Base-by-base conservation (phyloP, 768 basidiomycete species). In the Strobilomyces dryophilus region DNA sequence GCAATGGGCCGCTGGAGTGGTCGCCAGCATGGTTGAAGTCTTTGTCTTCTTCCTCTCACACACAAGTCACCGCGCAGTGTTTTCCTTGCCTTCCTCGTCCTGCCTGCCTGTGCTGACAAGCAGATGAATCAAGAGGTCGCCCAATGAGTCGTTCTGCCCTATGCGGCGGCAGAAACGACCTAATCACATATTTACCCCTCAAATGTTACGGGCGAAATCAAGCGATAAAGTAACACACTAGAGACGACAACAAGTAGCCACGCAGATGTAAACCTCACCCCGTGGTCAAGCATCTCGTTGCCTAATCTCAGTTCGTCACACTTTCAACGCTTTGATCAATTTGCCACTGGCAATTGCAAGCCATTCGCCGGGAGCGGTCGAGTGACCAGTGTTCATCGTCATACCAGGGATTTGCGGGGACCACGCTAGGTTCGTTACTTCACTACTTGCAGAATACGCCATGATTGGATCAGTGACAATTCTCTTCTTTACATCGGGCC, bases 341-440 rank as follows among this genome's bases (percentile, higher is more conserved):
- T 86, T 92, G 27, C 92, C 92, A 58, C 83, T 85, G 40, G 88
- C 83, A 64, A 92, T 79, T 21, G 88, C 91, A 18, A 95, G 73
- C 91, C 92, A 95, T 68, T 94, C 92, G 20, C 89, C 89, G 0
- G 85, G 79, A 24, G 78, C 79, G 1, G 85, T 89, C 52, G 84
- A 79, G 61, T 86, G 82, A 17, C 89, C 88, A 1, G 80, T 83
- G 57, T 82, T 82, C 79, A 88, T 84, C 45, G 81, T 78, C 79
- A 89, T 80, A 9, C 85, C 85, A 58, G 82, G 80, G 56, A 93
- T 88, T 55, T 81, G 79, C 20, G 90, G 89, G n/a, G 89, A 91
- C 92, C 92, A 95, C 11, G 88, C 89, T 14, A 94, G 71, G 60
- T 87, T 90, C 18, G 87, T 88, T 61, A 95, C 81, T 73, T 93